Evolutionary conservation across 257 asterid genomes (phyloP), one percentile per base, ranked within the genome.

Genomic region (Avicennia marina): DNA sequence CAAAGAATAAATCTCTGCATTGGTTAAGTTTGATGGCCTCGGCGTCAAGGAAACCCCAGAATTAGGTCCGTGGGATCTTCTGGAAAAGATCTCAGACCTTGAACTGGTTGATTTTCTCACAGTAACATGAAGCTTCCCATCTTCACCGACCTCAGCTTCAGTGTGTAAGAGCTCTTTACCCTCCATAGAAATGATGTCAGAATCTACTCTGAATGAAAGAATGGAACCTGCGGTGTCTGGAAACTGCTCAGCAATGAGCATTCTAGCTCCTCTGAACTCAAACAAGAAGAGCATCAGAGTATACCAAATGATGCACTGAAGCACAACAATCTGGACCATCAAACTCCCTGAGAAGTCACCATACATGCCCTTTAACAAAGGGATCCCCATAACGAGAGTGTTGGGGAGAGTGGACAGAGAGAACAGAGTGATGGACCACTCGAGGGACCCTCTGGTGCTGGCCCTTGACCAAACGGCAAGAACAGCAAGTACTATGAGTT

Each of bases 291-390:
- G 81, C 88, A 82, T 79, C 46, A 85, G 40, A 1, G 94, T 85
- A 72, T 82, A 81, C 94, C 90, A 85, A 17, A 85, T 82, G 12
- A 82, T 82, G 19, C 94, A 81, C 71, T 84, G 94, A 1, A 84
- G 45, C 1, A 80, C 93, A 19, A 83, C 93, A 31, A 83, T 80
- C 61, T 83, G 93, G 2, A 80, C 88, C 88, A 84, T 84, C 4
- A 84, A 45, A 22, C 58, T 66, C 2, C 89, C 94, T 0, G 94
- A 81, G 21, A 13, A 27, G 4, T 70, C 77, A 7, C 86, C 86
- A 27, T 84, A 81, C 94, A 84, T 84, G 0, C 89, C 89, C 7
- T 81, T 84, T 4, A 81, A 32, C 2, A 81, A 19, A 1, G 94
- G 94, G 34, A 81, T 81, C 7, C 94, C 94, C 94, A 84, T 84